Conservation (phyloP, 2,329 filamentous ascomycete species). For the Claviceps humidiphila region DNA sequence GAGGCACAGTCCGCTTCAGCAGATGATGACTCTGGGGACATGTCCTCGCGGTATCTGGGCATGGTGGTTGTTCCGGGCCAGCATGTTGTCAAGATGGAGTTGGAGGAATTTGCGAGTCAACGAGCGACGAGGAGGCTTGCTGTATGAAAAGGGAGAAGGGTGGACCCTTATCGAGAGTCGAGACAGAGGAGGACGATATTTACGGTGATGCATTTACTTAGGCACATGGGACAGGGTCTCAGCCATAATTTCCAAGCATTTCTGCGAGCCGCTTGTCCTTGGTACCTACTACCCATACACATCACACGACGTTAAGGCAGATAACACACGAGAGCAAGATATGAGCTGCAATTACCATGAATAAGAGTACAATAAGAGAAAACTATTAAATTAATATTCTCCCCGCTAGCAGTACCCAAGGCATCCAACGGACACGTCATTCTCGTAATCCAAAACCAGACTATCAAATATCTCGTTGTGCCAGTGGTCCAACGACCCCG, state of each 20-base stretch:
- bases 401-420: constrained; percentile 9
- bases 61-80: constrained; percentile 80
- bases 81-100: constrained; percentile 76
- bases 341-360: too few species aligned
- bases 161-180: too few species aligned
- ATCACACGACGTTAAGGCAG: too few species aligned
- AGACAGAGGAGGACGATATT: too few species aligned
- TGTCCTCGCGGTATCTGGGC: constrained; percentile 78
- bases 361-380: constrained; percentile 11
- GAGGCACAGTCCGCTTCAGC: constrained; percentile 24
- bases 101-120: constrained; percentile 61
- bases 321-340: too few species aligned
- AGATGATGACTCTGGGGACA: constrained; percentile 28
- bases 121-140: too few species aligned
- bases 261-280: too few species aligned
- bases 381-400: constrained; percentile 8
- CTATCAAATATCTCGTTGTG: constrained; percentile 14
- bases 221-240: too few species aligned
- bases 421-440: constrained; percentile 6
- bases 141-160: too few species aligned
- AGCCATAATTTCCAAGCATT: too few species aligned
- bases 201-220: too few species aligned
- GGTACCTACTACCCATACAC: too few species aligned
- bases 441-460: constrained; percentile 3
- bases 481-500: constrained; percentile 6